Base-by-base conservation (phyloP, 2,329 filamentous ascomycete species). In the Herpotrichia juniperi region DNA sequence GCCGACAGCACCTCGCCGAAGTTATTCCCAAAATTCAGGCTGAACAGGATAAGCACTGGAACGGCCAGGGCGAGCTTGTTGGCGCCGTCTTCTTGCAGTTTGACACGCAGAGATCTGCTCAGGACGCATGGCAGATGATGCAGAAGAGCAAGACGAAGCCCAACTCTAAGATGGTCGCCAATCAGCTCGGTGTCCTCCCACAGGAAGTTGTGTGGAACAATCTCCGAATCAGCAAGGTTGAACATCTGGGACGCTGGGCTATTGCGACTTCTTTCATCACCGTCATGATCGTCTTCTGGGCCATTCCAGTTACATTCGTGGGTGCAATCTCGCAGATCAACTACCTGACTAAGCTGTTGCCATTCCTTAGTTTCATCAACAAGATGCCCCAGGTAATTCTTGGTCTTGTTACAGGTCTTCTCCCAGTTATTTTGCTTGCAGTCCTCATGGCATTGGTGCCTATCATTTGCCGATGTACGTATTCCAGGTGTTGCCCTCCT, bases 31-130 rank as follows among this genome's bases (percentile, higher is more conserved):
- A 88, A 57, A 87, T 91, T 35, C 82, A 87, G 35, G 76, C 81
- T 17, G 82, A 86, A 37, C 91, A 94, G 71, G 81, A 80, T 46
- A 79, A 82, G 49, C 89, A 91, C 67, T 84, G 82, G 48, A 79
- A 81, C 12, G 87, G 89, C 46, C 82, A 89, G 32, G 85, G 82
- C 40, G 82, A 86, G 46, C 83, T 87, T 47, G 79, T 91, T 6
- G 84, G 88, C 1, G 88, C 90, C 16, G 89, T 94, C 5, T 97
- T 99, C 67, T 84, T 97, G 53, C 90, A 96, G 68, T 99, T 97
- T 66, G 81, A 85, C 53, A 86, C 82, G 4, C 93, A 97, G 73
- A 84, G 87, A 50, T 88, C 89, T 52, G 94, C 94, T 7, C 92
- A 97, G 73, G 83, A 86, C 46, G 93, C 93, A 16, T 92, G 85